Conservation (phyloP, 371 early-diverging fungal genomes). For the Mucor sp. region DNA sequence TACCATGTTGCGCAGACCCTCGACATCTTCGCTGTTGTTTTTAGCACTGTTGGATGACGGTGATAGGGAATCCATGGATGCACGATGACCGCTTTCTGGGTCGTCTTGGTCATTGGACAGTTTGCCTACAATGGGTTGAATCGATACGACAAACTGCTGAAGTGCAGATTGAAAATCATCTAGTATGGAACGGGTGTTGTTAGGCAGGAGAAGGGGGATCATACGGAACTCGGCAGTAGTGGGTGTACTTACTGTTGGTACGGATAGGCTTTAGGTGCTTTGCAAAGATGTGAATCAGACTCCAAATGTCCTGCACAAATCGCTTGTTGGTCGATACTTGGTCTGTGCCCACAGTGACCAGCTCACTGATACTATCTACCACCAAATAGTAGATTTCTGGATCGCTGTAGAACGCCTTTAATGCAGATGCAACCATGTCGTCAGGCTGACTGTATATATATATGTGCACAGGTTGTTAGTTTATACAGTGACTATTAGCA, state of each 20-base stretch:
- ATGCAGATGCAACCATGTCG: slow-evolving; percentile 37
- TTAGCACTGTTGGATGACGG: background rate
- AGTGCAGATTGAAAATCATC: slow-evolving; percentile 42
- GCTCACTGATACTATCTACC: slow-evolving; percentile 41
- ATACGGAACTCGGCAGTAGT: background rate
- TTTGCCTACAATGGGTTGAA: slow-evolving; percentile 64
- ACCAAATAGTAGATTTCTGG: slow-evolving; percentile 47
- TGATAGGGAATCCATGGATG: background rate
- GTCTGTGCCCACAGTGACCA: slow-evolving; percentile 28
- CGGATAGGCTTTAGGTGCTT: slow-evolving; percentile 28
- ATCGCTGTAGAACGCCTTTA: slow-evolving; percentile 34
- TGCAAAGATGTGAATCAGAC: slow-evolving; percentile 38
- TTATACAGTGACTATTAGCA: background rate
- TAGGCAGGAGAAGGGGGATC: background rate
- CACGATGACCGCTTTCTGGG: background rate
- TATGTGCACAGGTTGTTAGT: background rate
- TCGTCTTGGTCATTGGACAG: slow-evolving; percentile 13
- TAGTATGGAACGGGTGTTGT: background rate
- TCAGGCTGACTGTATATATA: slow-evolving; percentile 37
- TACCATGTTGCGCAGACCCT: slow-evolving; percentile 47
- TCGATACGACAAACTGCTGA: slow-evolving; percentile 38
- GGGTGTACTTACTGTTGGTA: slow-evolving; percentile 21
- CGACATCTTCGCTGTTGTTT: slow-evolving; percentile 34
- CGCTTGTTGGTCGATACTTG: slow-evolving; percentile 26
- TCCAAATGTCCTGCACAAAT: slow-evolving; percentile 44